phyloP scores from a whole-genome alignment of 148 eudicot species.

The Dianthus caryophyllus region DNA sequence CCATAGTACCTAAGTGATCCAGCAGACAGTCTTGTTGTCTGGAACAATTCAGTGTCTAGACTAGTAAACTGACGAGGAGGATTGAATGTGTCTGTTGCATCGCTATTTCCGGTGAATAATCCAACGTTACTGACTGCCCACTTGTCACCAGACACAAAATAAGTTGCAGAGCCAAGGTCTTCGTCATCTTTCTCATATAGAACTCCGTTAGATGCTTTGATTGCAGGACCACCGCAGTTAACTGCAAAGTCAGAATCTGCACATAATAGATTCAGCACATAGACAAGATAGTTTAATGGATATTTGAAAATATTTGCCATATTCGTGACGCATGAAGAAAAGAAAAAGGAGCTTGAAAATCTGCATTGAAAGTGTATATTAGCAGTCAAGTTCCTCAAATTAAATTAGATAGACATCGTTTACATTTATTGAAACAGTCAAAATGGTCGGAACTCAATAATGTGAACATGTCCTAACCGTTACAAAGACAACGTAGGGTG shows the following conservation, averaged over 20 bases:
- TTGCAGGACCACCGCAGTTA: constrained; percentile 70
- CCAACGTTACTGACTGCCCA: constrained; percentile 88
- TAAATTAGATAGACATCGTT: no score
- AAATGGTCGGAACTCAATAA: no score
- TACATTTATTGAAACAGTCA: no score
- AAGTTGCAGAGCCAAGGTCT: constrained; percentile 60
- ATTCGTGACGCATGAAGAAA: background rate
- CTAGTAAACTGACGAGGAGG: constrained; percentile 38
- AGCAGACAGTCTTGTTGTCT: constrained; percentile 62
- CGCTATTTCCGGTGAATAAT: constrained; percentile 29
- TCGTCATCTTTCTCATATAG: constrained; percentile 49
- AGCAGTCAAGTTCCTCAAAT: no score
- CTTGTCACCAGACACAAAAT: constrained; percentile 36
- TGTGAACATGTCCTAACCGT: no score
- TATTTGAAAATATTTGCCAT: background rate
- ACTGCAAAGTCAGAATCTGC: constrained; percentile 71
- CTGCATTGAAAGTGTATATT: background rate
- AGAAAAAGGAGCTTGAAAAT: background rate
- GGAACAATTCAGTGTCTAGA: constrained; percentile 65
- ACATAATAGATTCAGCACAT: constrained; percentile 10
- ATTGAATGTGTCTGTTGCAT: constrained; percentile 27
- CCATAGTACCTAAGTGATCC: constrained; percentile 82
- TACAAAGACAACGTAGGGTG: no score
- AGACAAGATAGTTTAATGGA: background rate
- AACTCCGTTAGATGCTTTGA: constrained; percentile 34